Evolutionary conservation across 2,329 filamentous ascomycete species (phyloP).

Genomic region (Xylaria sp.): DNA sequence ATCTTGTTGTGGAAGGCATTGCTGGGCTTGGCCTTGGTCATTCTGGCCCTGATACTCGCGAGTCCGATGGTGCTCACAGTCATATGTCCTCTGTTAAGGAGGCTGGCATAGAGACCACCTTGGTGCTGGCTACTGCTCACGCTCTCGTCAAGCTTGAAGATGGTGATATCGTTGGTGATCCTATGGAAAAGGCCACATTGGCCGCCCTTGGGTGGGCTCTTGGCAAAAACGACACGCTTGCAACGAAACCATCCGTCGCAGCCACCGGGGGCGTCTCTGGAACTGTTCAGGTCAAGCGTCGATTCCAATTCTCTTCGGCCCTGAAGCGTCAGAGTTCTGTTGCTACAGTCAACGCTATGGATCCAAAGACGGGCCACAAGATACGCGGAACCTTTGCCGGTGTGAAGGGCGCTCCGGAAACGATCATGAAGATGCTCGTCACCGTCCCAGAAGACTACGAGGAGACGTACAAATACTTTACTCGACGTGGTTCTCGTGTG

Average conservation of each 20-base stretch:
- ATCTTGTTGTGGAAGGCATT: constrained; percentile 95
- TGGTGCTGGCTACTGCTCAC: constrained; percentile 93
- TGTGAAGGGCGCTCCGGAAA: constrained; percentile 97
- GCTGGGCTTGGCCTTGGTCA: constrained; percentile 81
- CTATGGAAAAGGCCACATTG: constrained; percentile 98
- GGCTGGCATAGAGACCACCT: constrained; percentile 78
- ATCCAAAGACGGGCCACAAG: constrained; percentile 74
- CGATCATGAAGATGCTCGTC: constrained; percentile 90
- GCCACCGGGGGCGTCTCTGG: constrained; percentile 60
- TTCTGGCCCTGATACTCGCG: constrained; percentile 64
- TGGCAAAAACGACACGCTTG: constrained; percentile 84
- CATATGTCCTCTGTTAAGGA: constrained; percentile 72
- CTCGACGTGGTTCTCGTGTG: constrained; percentile 91
- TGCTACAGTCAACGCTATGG: constrained; percentile 74
- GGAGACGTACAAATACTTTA: constrained; percentile 98
- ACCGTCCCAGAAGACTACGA: constrained; percentile 86
- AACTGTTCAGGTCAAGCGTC: constrained; percentile 89
- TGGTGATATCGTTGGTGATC: constrained; percentile 94
- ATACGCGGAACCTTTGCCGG: constrained; percentile 85
- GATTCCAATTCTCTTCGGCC: constrained; percentile 97
- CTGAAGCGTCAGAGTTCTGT: constrained; percentile 96
- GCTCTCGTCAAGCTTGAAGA: constrained; percentile 95
- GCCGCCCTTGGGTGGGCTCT: constrained; percentile 87
- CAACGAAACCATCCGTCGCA: constrained; percentile 61
- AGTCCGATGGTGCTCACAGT: constrained; percentile 81